Base-by-base conservation (phyloP, 805 yeast species). In the Wickerhamomyces silvicola region DNA sequence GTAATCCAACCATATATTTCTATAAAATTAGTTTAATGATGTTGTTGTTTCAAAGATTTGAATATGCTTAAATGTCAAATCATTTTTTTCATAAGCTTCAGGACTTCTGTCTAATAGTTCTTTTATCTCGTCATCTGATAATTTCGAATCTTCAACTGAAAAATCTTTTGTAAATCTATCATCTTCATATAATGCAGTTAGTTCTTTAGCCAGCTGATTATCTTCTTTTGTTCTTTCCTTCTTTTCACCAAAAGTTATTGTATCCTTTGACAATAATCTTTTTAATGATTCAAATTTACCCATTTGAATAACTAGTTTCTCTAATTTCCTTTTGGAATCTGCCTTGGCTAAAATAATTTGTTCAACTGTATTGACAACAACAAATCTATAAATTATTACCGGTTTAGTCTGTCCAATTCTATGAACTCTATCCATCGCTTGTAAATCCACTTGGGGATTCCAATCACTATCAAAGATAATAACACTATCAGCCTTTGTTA, bases 401-500 rank as follows among this genome's bases (percentile, higher is more conserved):
- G 96, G 96, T 33, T 72, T 75, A 1, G 63, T 68, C 54, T 90
- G 98, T 1, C 97, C 97, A 33, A 92, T 85, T 50, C 98, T 66
- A 53, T 90, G 97, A 10, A 83, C 94, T 33, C 98, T 68, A 48
- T 88, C 97, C 76, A 90, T 90, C 0, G 97, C 97, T 54, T 90
- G 98, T 31, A 87, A 62, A 57, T 90, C 97, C 40, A 86, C 94
- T 51, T 90, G 97, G 0, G 97, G 98, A 49, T 90, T 90, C 95
- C 97, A 90, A 52, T 90, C 98, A 35, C 86, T 81, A 50, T 90
- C 98, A 51, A 85, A 87, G 9, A 90, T 48, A 4, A 90, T 73
- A 2, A 92, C 97, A 2, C 94, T 79, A 42, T 92, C 97, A 0
- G 97, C 95, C 1, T 81, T 76, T 0, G 80, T 73, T 34, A 90